Evolutionary conservation across 176 grass and related monocot species (phyloP).

Genomic region (Microstegium vimineum): DNA sequence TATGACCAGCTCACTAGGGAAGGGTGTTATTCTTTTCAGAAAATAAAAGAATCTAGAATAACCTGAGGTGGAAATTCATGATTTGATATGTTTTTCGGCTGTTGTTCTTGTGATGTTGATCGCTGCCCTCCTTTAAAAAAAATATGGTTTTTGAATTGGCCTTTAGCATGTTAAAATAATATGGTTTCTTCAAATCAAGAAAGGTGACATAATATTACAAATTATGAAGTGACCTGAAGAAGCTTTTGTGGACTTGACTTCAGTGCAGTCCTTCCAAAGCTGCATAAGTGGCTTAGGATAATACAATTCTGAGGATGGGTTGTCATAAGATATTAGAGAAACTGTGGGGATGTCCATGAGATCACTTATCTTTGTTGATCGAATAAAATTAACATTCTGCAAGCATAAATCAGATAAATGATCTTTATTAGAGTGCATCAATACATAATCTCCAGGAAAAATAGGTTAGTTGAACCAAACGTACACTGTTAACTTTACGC

Average conservation of each 20-base stretch:
- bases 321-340: conserved; percentile 44
- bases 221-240: conserved; percentile 48
- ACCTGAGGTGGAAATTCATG: conserved; percentile 40
- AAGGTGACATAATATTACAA: conserved; percentile 14
- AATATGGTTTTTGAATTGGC: conserved; percentile 25
- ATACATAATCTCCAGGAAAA: neutral
- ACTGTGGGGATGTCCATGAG: conserved; percentile 67
- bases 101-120: conserved; percentile 41
- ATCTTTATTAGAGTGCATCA: neutral
- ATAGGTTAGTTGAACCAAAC: neutral
- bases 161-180: conserved; percentile 1
- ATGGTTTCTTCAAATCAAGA: neutral
- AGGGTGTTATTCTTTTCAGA: neutral
- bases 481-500: conserved; percentile 64
- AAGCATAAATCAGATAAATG: conserved; percentile 29
- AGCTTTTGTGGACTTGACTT: conserved; percentile 29
- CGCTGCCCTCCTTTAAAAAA: conserved; percentile 37
- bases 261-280: conserved; percentile 59
- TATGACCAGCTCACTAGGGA: conserved; percentile 6
- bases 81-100: conserved; percentile 30
- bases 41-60: conserved; percentile 35
- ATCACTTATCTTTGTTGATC: conserved; percentile 40
- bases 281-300: conserved; percentile 66
- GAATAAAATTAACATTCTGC: conserved; percentile 41
- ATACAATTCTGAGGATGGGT: conserved; percentile 45